phyloP scores from a whole-genome alignment of 2,329 filamentous ascomycete species.

The Byssothecium circinans region DNA sequence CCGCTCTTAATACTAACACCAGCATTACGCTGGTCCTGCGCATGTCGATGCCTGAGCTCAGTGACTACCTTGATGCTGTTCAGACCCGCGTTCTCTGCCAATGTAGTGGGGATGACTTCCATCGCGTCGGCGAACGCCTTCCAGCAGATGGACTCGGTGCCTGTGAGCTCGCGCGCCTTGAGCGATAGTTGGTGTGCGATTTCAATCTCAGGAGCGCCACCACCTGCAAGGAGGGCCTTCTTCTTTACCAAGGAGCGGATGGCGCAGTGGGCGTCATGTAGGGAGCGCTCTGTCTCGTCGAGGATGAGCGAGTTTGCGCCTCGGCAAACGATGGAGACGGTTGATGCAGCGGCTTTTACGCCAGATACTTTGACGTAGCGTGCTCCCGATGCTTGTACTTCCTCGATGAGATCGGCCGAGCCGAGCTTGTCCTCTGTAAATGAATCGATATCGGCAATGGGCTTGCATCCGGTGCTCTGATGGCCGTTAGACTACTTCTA shows the following conservation, averaged over 20 bases:
- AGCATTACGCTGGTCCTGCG: slow-evolving; percentile 91
- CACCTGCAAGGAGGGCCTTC: slow-evolving; percentile 96
- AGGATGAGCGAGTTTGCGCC: slow-evolving; percentile 93
- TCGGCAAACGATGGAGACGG: slow-evolving; percentile 90
- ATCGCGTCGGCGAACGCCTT: slow-evolving; percentile 98
- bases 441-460: slow-evolving; percentile 95
- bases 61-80: slow-evolving; percentile 99
- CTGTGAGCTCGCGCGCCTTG: slow-evolving; percentile 78
- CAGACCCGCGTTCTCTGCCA: slow-evolving; percentile 94
- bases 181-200: slow-evolving; percentile 84
- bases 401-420: slow-evolving; percentile 89
- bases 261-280: slow-evolving; percentile 97
- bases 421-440: slow-evolving; percentile 99
- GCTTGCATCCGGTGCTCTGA: slow-evolving; percentile 91
- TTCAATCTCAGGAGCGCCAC: slow-evolving; percentile 94
- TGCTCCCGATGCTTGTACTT: slow-evolving; percentile 82
- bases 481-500: slow-evolving; percentile 7
- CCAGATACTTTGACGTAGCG: slow-evolving; percentile 95
- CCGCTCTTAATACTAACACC: slow-evolving; percentile 98
- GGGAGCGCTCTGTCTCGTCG: slow-evolving; percentile 92
- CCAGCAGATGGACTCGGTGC: slow-evolving; percentile 97
- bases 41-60: slow-evolving; percentile 89
- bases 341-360: slow-evolving; percentile 79
- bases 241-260: slow-evolving; percentile 98
- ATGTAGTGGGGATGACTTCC: slow-evolving; percentile 93